Conservation (phyloP, 176 grass and related monocot genomes). For the Hordeum vulgare region DNA sequence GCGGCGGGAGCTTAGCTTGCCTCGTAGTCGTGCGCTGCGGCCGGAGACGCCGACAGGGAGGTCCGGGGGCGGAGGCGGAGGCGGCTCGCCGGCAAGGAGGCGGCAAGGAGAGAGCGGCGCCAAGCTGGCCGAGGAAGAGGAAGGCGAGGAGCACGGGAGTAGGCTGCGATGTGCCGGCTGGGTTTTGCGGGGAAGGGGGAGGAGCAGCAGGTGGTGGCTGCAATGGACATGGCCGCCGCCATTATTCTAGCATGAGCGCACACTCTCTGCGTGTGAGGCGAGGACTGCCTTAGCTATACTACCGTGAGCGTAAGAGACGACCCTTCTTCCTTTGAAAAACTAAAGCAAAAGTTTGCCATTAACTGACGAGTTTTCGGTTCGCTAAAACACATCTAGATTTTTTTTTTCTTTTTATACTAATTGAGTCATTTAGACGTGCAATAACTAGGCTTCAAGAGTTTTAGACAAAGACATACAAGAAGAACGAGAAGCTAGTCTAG, state of each 20-base stretch:
- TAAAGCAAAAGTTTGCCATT: no score
- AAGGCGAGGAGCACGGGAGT: background rate
- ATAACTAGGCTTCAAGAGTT: no score
- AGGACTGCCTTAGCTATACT: background rate
- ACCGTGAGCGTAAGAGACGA: background rate
- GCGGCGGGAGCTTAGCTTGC: background rate
- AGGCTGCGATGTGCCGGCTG: background rate
- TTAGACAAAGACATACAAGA: no score
- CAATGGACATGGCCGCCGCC: background rate
- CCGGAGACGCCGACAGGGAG: slow-evolving; percentile 20
- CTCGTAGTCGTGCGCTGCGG: slow-evolving; percentile 38
- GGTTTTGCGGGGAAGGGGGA: background rate
- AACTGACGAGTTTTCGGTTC: no score
- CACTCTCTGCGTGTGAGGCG: background rate
- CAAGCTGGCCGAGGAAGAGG: background rate
- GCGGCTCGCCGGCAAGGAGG: background rate
- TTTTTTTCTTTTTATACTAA: no score
- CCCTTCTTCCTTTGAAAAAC: no score
- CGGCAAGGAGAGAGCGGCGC: background rate
- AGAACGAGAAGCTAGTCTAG: no score
- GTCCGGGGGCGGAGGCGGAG: slow-evolving; percentile 11
- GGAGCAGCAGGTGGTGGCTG: background rate
- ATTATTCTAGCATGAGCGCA: slow-evolving; percentile 1
- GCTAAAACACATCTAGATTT: no score
- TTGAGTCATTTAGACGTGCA: no score